A percentile compares a stretch with the other conserved stretches of the same genome.
Evolutionary conservation across 805 yeast species (phyloP).

Genomic region (Candida manassasensis): DNA sequence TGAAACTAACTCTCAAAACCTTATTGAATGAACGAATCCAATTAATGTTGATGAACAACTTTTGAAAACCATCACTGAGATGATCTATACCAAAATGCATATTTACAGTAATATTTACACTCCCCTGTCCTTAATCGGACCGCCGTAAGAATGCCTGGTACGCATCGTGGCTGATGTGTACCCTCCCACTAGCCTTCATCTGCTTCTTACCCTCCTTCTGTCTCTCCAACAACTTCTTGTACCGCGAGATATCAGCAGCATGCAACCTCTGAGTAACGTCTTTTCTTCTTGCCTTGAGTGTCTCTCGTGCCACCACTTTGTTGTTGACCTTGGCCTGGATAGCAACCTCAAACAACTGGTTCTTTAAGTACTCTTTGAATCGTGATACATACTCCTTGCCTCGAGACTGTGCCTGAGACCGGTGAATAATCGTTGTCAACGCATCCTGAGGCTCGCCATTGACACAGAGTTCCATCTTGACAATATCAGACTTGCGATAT

Average conservation of each 20-base stretch:
- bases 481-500: conserved; percentile 71
- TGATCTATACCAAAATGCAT: conserved; percentile 4
- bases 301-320: conserved; percentile 83
- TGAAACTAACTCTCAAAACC: too few relatives aligned
- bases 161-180: conserved; percentile 77
- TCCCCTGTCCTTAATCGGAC: conserved; percentile 12
- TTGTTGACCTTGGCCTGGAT: conserved; percentile 84
- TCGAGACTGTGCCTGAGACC: conserved; percentile 62
- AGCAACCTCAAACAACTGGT: conserved; percentile 87
- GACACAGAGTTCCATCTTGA: conserved; percentile 82
- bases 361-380: conserved; percentile 72
- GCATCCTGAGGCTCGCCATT: conserved; percentile 92
- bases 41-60: too few relatives aligned
- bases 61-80: too few relatives aligned
- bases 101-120: conserved; percentile 7
- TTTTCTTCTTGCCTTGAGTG: conserved; percentile 87
- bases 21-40: too few relatives aligned
- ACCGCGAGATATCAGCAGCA: conserved; percentile 87
- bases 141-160: conserved; percentile 75
- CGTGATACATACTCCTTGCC: conserved; percentile 82
- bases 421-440: conserved; percentile 83
- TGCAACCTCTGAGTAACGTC: conserved; percentile 93
- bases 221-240: conserved; percentile 79
- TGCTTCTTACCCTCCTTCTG: conserved; percentile 93
- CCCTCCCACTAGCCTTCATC: conserved; percentile 75